Conservation (phyloP, 257 asterid genomes). For the Nicotiana sylvestris region DNA sequence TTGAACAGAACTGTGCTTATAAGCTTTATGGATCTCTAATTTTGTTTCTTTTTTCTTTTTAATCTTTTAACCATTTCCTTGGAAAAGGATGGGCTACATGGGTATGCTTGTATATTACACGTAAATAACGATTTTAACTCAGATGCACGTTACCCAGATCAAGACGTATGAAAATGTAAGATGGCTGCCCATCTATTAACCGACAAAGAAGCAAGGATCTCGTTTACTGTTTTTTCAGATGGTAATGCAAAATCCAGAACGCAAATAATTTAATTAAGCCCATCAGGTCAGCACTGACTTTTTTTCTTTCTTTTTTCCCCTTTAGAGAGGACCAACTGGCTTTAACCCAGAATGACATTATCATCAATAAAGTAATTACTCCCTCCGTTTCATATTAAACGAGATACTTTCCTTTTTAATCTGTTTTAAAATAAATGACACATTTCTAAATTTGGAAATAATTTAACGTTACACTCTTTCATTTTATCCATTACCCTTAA, state of each 20-base stretch:
- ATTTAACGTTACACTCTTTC: too few relatives aligned
- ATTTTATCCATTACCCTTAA: too few relatives aligned
- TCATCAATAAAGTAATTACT: not conserved
- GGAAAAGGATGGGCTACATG: not conserved
- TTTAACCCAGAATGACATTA: not conserved
- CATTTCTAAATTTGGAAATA: too few relatives aligned
- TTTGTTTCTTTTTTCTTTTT: not conserved
- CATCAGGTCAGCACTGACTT: not conserved
- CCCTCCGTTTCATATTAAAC: too few relatives aligned
- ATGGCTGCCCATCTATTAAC: constrained; percentile 33
- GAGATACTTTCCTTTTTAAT: too few relatives aligned
- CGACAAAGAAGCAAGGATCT: constrained; percentile 40
- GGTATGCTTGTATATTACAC: not conserved
- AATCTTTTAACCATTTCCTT: not conserved
- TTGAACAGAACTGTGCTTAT: not conserved
- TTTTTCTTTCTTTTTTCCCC: too few relatives aligned
- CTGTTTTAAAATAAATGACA: too few relatives aligned
- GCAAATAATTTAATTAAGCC: not conserved
- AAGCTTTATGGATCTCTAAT: not conserved
- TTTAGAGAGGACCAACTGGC: too few relatives aligned
- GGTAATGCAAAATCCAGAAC: constrained; percentile 29
- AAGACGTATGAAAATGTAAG: constrained; percentile 11
- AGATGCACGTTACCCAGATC: not conserved
- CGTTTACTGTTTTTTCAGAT: constrained; percentile 27
- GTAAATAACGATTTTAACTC: not conserved